Conservation (phyloP, 345 rosid genomes). For the Pistacia vera region DNA sequence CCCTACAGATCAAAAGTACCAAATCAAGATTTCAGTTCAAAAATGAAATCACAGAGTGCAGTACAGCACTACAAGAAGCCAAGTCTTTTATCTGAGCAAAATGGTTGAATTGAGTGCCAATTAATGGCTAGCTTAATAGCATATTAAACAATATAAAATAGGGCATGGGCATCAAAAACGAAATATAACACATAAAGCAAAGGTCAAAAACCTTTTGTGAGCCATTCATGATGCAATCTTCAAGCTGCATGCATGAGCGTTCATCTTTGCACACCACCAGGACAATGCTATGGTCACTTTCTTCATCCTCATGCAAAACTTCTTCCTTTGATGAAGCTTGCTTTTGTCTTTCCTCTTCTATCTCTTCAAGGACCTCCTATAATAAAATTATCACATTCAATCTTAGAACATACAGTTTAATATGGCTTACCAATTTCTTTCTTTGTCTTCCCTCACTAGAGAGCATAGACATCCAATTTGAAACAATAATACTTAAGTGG, state of each 20-base stretch:
- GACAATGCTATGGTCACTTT: constrained; percentile 59
- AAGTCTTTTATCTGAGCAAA: background rate
- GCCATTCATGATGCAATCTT: constrained; percentile 74
- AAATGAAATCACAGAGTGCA: background rate
- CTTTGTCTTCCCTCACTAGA: background rate
- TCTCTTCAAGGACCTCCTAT: constrained; percentile 88
- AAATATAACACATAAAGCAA: constrained; percentile 5
- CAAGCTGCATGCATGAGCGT: constrained; percentile 93
- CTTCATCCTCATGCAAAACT: constrained; percentile 37
- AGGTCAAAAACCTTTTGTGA: constrained; percentile 57
- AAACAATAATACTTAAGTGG: background rate
- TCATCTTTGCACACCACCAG: constrained; percentile 97
- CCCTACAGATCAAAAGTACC: background rate
- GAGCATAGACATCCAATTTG: background rate
- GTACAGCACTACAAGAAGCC: background rate
- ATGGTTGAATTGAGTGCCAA: background rate
- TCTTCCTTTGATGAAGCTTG: constrained; percentile 40
- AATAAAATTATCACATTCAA: constrained; percentile 21
- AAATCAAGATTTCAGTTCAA: background rate
- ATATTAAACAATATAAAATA: background rate
- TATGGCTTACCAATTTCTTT: background rate
- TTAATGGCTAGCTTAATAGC: background rate
- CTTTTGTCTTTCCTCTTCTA: constrained; percentile 76
- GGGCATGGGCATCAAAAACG: background rate
- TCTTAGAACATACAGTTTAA: constrained; percentile 3